Conservation (phyloP, 345 rosid species). For the Heritiera fomes region DNA sequence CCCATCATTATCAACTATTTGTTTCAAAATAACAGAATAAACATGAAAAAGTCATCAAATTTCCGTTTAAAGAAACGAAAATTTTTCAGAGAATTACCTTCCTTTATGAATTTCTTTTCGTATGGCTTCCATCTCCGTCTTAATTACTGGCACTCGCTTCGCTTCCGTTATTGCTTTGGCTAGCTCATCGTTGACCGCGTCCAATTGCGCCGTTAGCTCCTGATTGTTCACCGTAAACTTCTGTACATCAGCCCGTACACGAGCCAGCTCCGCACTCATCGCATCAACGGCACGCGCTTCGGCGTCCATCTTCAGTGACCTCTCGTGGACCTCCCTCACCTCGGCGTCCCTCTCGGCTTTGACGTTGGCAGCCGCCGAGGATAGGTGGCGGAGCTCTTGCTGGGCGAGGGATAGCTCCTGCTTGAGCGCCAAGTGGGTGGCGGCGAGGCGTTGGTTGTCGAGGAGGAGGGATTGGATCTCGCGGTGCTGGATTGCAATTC, state of each 20-base stretch:
- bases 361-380: slow-evolving; percentile 45
- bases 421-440: slow-evolving; percentile 64
- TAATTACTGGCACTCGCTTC: slow-evolving; percentile 37
- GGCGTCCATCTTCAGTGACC: slow-evolving; percentile 63
- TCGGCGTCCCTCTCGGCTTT: slow-evolving; percentile 65
- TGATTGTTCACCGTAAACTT: slow-evolving; percentile 40
- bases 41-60: neutral
- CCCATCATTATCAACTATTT: neutral
- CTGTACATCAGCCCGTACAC: slow-evolving; percentile 52
- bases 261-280: slow-evolving; percentile 54
- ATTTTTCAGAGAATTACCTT: slow-evolving; percentile 46
- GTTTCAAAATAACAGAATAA: neutral
- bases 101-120: slow-evolving; percentile 63
- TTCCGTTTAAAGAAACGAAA: neutral
- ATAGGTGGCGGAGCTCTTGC: slow-evolving; percentile 52
- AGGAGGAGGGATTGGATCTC: slow-evolving; percentile 72
- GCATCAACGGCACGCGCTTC: slow-evolving; percentile 57
- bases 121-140: slow-evolving; percentile 54
- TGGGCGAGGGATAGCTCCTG: slow-evolving; percentile 61
- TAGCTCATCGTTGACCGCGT: slow-evolving; percentile 43
- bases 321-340: slow-evolving; percentile 67
- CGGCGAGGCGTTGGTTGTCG: slow-evolving; percentile 65
- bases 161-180: slow-evolving; percentile 51
- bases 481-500: slow-evolving; percentile 59
- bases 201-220: slow-evolving; percentile 47